phyloP scores from a whole-genome alignment of 257 asterid species.

The Solanum ossicruentum region DNA sequence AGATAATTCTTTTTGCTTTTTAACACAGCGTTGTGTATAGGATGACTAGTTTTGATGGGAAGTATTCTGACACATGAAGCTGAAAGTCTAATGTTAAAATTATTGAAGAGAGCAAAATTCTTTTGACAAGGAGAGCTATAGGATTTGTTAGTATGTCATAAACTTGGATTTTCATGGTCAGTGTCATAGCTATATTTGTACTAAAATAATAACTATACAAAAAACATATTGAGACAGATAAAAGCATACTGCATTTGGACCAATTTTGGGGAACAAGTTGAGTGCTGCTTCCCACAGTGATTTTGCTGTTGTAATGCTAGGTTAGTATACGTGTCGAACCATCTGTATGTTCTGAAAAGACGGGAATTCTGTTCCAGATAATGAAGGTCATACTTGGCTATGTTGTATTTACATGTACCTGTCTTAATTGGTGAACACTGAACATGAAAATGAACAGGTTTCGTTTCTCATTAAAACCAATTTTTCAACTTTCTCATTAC shows the following conservation, averaged over 20 bases:
- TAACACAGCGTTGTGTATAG: not conserved
- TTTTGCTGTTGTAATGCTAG: not conserved
- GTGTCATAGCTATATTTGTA: not conserved
- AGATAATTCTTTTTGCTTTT: conserved; percentile 18
- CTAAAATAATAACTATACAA: not conserved
- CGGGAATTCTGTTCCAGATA: not conserved
- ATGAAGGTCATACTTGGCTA: not conserved
- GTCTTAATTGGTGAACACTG: not conserved
- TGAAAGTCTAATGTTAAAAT: not conserved
- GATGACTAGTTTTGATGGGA: conserved; percentile 9
- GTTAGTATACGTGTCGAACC: not conserved
- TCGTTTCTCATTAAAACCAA: no score
- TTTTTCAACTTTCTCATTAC: no score
- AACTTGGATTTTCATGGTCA: not conserved
- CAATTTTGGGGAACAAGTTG: not conserved
- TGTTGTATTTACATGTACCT: not conserved
- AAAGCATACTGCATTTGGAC: not conserved
- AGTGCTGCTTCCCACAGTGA: not conserved
- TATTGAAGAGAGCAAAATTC: not conserved
- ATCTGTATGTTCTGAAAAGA: not conserved
- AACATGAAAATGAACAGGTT: not conserved
- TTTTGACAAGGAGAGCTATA: not conserved
- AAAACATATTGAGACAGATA: not conserved
- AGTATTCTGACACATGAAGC: conserved; percentile 5
- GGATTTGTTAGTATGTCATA: not conserved